Conservation (phyloP, 805 yeast species). For the Sugiyamaella qingdaonensis region DNA sequence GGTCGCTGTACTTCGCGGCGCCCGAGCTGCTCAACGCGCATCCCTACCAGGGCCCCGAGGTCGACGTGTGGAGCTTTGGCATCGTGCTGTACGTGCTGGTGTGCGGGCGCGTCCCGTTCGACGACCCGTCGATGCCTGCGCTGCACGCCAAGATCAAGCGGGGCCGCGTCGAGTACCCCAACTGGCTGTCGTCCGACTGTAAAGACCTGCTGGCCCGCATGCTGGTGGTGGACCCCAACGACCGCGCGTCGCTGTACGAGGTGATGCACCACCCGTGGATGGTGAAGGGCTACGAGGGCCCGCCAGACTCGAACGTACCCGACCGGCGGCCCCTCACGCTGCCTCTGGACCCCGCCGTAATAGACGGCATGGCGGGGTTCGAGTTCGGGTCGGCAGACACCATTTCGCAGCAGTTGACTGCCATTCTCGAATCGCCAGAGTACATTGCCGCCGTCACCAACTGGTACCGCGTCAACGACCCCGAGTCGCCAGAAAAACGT, state of each 20-base stretch:
- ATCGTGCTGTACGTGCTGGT: constrained; percentile 92
- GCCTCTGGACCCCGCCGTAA: constrained; percentile 64
- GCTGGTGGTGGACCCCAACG: constrained; percentile 85
- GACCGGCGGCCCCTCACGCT: constrained; percentile 65
- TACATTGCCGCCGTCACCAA: constrained; percentile 59
- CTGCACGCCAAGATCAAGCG: constrained; percentile 90
- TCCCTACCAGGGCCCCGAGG: constrained; percentile 95
- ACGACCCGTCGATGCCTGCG: constrained; percentile 87
- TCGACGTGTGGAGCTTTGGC: constrained; percentile 98
- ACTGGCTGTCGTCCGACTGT: constrained; percentile 73
- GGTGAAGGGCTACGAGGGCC: constrained; percentile 76
- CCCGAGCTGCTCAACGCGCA: constrained; percentile 91
- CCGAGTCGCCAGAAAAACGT: constrained; percentile 1
- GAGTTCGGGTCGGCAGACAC: constrained; percentile 72
- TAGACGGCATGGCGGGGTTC: constrained; percentile 69
- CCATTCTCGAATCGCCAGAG: constrained; percentile 56
- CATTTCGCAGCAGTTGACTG: constrained; percentile 51
- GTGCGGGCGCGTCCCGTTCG: constrained; percentile 97
- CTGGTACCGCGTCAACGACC: constrained; percentile 46
- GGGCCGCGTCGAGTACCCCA: constrained; percentile 90
- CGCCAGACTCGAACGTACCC: constrained; percentile 70
- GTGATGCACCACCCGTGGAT: constrained; percentile 93
- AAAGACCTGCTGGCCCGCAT: constrained; percentile 74
- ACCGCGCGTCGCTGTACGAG: constrained; percentile 74
- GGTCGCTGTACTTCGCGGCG: constrained; percentile 96